Conservation (phyloP, 306 rosid genomes). For the Quercus engelmannii region DNA sequence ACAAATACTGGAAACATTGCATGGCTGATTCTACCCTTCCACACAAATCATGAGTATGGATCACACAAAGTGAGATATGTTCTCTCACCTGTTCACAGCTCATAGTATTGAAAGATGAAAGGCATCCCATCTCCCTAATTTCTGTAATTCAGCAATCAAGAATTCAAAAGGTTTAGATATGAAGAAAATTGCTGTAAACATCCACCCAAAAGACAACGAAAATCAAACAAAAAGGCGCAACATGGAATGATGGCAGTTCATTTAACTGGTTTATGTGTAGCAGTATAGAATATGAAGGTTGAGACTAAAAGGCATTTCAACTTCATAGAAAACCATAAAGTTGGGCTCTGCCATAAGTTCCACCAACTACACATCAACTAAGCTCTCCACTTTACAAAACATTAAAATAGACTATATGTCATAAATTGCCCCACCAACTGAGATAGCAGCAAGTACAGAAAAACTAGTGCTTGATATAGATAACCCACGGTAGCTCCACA, state of each 20-base stretch:
- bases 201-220: neutral
- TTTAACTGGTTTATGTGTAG: neutral
- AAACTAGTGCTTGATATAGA: slow-evolving; percentile 31
- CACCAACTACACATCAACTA: slow-evolving; percentile 35
- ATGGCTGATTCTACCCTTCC: slow-evolving; percentile 24
- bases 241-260: slow-evolving; percentile 12
- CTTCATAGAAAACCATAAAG: slow-evolving; percentile 24
- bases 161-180: slow-evolving; percentile 30
- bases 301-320: slow-evolving; percentile 12
- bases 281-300: neutral
- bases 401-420: slow-evolving; percentile 1
- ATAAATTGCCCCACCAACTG: neutral
- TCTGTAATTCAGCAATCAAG: slow-evolving; percentile 54
- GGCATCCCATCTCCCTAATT: slow-evolving; percentile 47
- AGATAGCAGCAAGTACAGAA: slow-evolving; percentile 8
- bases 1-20: slow-evolving; percentile 15
- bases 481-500: slow-evolving; percentile 27
- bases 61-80: slow-evolving; percentile 29
- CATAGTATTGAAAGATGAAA: slow-evolving; percentile 43
- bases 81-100: slow-evolving; percentile 59
- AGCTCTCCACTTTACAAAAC: slow-evolving; percentile 22
- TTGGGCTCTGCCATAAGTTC: slow-evolving; percentile 33
- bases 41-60: slow-evolving; percentile 22
- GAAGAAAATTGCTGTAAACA: slow-evolving; percentile 16
- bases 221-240: slow-evolving; percentile 14